Conservation (phyloP, 73 alveolate genomes). For the Vitrella brassicaformis region DNA sequence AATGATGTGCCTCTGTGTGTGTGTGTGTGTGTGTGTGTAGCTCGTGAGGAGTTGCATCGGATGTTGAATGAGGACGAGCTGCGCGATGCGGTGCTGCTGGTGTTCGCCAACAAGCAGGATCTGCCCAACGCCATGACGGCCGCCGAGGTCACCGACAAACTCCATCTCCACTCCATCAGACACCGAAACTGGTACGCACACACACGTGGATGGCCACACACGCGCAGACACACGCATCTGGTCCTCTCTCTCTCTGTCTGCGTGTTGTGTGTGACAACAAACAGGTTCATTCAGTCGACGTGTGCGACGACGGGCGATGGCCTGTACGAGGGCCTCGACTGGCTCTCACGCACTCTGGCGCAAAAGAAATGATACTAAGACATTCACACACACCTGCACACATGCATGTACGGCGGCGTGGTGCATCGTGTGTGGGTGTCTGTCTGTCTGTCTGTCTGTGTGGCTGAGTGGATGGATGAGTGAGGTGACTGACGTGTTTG, state of each 20-base stretch:
- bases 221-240: too few relatives aligned
- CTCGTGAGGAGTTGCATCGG: slow-evolving; percentile 78
- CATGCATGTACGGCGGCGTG: too few relatives aligned
- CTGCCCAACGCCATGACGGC: slow-evolving; percentile 74
- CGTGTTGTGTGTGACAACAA: too few relatives aligned
- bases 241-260: too few relatives aligned
- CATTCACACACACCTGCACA: too few relatives aligned
- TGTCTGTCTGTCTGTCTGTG: too few relatives aligned
- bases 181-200: slow-evolving; percentile 92
- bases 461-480: too few relatives aligned
- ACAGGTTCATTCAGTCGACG: slow-evolving; percentile 59
- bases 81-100: slow-evolving; percentile 72
- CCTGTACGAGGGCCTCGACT: slow-evolving; percentile 68
- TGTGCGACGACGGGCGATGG: slow-evolving; percentile 83
- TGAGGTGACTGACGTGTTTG: too few relatives aligned
- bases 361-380: too few relatives aligned
- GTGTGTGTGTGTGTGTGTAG: too few relatives aligned
- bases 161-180: slow-evolving; percentile 65
- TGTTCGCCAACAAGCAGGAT: slow-evolving; percentile 96
- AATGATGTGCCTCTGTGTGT: too few relatives aligned
- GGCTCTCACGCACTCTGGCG: slow-evolving; percentile 52
- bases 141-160: slow-evolving; percentile 67
- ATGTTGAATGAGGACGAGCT: slow-evolving; percentile 81
- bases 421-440: too few relatives aligned
- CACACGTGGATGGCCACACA: slow-evolving; percentile 69